Evolutionary conservation across 2,329 filamentous ascomycete genomes (phyloP).

Genomic region (Escovopsis sp.): DNA sequence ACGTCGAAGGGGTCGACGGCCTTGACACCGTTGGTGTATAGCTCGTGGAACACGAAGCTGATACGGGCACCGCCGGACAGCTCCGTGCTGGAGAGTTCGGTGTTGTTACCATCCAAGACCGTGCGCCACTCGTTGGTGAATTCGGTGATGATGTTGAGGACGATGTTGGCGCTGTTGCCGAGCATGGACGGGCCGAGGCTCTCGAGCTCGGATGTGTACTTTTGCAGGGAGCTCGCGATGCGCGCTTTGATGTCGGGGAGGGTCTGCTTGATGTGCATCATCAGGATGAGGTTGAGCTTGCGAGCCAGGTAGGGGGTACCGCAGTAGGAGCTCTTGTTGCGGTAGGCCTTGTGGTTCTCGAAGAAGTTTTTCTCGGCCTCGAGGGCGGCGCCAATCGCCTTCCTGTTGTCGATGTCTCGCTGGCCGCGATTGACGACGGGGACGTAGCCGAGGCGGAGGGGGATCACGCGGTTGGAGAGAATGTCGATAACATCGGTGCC

Average conservation of each 20-base stretch:
- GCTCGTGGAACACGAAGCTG: constrained; percentile 97
- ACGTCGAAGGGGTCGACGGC: constrained; percentile 94
- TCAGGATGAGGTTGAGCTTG: constrained; percentile 94
- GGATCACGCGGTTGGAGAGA: constrained; percentile 92
- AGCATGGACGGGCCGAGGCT: constrained; percentile 86
- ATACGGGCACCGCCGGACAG: constrained; percentile 95
- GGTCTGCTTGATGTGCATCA: constrained; percentile 99
- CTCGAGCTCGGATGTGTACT: constrained; percentile 71
- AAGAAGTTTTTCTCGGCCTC: constrained; percentile 96
- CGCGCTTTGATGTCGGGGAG: constrained; percentile 96
- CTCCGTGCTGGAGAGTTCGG: constrained; percentile 85
- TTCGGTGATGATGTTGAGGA: constrained; percentile 97
- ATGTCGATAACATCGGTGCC: constrained; percentile 98
- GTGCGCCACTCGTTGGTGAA: constrained; percentile 97
- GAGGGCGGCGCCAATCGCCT: constrained; percentile 77
- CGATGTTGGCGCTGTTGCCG: constrained; percentile 89
- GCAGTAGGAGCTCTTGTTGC: constrained; percentile 97
- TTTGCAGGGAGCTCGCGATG: constrained; percentile 84
- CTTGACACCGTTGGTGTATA: constrained; percentile 96
- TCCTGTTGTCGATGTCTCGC: constrained; percentile 96
- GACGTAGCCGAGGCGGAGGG: constrained; percentile 84
- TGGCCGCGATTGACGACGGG: constrained; percentile 97
- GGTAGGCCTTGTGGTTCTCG: constrained; percentile 95
- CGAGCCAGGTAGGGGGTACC: constrained; percentile 92
- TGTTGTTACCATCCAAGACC: constrained; percentile 90